Evolutionary conservation across 2,329 filamentous ascomycete genomes (phyloP), one percentile per base, ranked within the genome.

Genomic region (Trichoderma sp.): DNA sequence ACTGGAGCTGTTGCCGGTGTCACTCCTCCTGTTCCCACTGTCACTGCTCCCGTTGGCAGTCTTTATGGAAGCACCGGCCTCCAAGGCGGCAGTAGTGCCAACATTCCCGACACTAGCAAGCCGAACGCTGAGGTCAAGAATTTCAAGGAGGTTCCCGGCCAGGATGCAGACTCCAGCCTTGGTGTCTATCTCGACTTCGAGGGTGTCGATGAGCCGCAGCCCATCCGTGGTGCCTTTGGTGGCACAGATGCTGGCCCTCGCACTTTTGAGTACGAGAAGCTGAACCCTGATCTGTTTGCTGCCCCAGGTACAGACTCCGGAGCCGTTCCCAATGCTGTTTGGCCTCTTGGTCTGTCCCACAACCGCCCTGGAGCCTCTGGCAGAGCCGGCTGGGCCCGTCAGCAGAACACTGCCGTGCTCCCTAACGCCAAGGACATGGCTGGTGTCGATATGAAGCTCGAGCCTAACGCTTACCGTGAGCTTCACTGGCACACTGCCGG

Each of bases 401-500:
- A 88, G 75, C 84, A 88, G 75, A 88, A 88, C 73, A 77, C 74
- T 0, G 77, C 76, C 1, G 83, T 86, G 11, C 80, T 89, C 69
- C 87, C 87, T 2, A 70, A 74, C 0, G 81, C 85, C 7, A 84
- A 77, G 4, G 78, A 76, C 16, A 87, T 88, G 84, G 86, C 87
- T 0, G 86, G 86, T 55, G 87, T 88, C 0, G 83, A 88, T 71
- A 88, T 88, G 87, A 82, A 85, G 52, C 80, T 89, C 1, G 83
- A 81, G n/a, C 82, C 85, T 0, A 78, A 85, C 31, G 87, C 84
- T 0, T 89, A 89, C 71, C 84, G 89, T 24, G 88, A 91, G 75
- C 78, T 91, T 27, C 89, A 91, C 72, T 91, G 86, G 86, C 87
- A 89, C 72, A 86, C 83, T 47, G 82, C 84, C 49, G 82, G 79